Base-by-base conservation (phyloP, 2,329 filamentous ascomycete genomes). In the Scleromitrula shiraiana region DNA sequence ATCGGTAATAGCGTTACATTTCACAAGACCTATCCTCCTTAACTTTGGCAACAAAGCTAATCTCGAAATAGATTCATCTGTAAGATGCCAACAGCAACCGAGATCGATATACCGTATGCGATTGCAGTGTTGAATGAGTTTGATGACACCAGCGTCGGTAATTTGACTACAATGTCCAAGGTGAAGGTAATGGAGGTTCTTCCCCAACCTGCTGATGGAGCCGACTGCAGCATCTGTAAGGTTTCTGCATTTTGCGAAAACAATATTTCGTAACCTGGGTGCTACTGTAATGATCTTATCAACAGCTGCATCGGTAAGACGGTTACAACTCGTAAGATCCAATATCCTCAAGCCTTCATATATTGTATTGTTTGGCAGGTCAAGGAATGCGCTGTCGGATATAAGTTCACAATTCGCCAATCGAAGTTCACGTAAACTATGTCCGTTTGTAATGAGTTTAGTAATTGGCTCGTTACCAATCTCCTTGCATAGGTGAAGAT, bases 41-140 rank as follows among this genome's bases (percentile, higher is more conserved):
- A 98, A 72, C 67, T 98, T 98, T 3, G 93, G 93, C 5, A 98
- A 75, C 12, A 80, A 80, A 5, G 93, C 90, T 30, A 98, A 73
- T 54, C 88, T 83, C 53, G 78, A 84, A 14, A 98, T 85, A 19
- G 90, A 96, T 9, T 77, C 75, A 59, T 98, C 93, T 0, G 93
- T 97, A 52, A 98, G 72, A 58, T 88, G 83, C 12, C 78, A 79
- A 67, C 93, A 98, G 69, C 93, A 97, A n/a, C 93, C 93, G 36
- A 98, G 72, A 64, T 98, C 93, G 55, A 98, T 98, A 65, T 98
- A 98, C 47, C 93, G 80, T 56, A 98, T 97, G 20, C 93, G 81
- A 61, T 91, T 97, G 72, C 93, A 98, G 45, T 74, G 74, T 56
- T 84, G 82, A 32, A 96, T 88, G 26, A 98, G 74, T 47, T 82